These are phyloP conservation scores for Euclidium syriacum DNA, from an alignment of 345 rosid species.

Conservation along the genomic window DNA sequence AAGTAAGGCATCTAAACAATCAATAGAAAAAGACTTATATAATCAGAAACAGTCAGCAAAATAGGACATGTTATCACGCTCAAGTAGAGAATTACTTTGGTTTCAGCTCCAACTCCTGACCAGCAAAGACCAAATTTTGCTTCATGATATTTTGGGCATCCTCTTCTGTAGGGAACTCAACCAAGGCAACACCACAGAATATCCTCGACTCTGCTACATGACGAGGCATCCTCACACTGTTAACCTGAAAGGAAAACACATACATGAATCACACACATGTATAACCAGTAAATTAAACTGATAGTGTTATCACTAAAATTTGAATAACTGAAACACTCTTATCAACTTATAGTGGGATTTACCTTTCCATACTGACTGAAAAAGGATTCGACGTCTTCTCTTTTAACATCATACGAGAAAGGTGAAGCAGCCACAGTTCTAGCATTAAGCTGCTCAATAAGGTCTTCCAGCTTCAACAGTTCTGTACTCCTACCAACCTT, in stretches of 20 bases:
- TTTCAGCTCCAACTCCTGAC: conserved; percentile 62
- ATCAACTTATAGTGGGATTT: neutral
- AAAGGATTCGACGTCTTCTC: conserved; percentile 67
- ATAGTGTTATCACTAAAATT: neutral
- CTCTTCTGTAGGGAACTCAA: conserved; percentile 77
- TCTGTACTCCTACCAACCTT: conserved; percentile 70
- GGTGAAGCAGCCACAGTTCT: conserved; percentile 83
- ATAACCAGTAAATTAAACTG: neutral
- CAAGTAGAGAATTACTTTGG: conserved; percentile 58
- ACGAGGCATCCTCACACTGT: conserved; percentile 88
- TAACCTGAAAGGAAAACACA: conserved; percentile 42
- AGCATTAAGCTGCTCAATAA: conserved; percentile 60
- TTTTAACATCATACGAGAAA: conserved; percentile 50
- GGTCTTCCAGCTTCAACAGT: conserved; percentile 59
- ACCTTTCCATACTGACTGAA: conserved; percentile 74
- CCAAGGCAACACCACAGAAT: conserved; percentile 76
- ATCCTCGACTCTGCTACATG: conserved; percentile 65
- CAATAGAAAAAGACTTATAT: neutral
- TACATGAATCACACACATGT: neutral
- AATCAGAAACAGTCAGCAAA: neutral
- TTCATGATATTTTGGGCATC: conserved; percentile 58
- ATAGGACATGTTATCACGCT: neutral
- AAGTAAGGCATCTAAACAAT: neutral
- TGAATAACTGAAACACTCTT: neutral
- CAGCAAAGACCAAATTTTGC: conserved; percentile 59